phyloP scores from a whole-genome alignment of 2,329 filamentous ascomycete species.

The Aspergillus sp. region DNA sequence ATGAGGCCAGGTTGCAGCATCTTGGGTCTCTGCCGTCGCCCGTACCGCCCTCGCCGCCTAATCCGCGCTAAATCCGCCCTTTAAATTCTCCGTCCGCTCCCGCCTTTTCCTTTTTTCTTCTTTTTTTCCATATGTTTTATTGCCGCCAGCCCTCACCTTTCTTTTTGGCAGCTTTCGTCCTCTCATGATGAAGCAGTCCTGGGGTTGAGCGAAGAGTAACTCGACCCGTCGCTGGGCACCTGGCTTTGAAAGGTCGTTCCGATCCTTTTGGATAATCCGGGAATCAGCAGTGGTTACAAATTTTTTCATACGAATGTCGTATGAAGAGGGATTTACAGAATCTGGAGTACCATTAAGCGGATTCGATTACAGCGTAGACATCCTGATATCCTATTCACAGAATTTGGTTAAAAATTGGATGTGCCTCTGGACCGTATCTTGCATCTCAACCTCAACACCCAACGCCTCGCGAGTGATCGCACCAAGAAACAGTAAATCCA shows the following conservation, averaged over 20 bases:
- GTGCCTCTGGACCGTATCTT: neutral
- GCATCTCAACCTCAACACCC: constrained; percentile 14
- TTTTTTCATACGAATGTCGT: neutral
- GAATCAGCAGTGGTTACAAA: constrained; percentile 71
- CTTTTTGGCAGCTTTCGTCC: constrained; percentile 55
- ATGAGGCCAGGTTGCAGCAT: constrained; percentile 49
- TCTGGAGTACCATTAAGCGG: no score
- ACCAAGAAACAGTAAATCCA: neutral
- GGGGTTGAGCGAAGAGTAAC: constrained; percentile 66
- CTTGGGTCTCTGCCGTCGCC: constrained; percentile 31
- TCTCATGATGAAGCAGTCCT: constrained; percentile 60
- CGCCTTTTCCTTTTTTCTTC: constrained; percentile 37
- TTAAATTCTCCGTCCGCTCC: constrained; percentile 30
- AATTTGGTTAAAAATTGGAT: neutral
- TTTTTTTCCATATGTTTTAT: constrained; percentile 18
- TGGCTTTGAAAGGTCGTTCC: constrained; percentile 64
- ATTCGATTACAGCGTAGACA: neutral
- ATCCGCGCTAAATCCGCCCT: constrained; percentile 15
- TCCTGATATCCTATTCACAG: neutral
- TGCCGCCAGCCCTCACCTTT: constrained; percentile 52
- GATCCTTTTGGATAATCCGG: constrained; percentile 62
- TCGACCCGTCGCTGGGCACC: constrained; percentile 70
- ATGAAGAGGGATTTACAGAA: neutral
- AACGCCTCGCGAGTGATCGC: constrained; percentile 16
- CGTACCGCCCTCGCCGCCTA: constrained; percentile 24